phyloP scores from a whole-genome alignment of 768 basidiomycete genomes.

The Solioccasus polychromus region DNA sequence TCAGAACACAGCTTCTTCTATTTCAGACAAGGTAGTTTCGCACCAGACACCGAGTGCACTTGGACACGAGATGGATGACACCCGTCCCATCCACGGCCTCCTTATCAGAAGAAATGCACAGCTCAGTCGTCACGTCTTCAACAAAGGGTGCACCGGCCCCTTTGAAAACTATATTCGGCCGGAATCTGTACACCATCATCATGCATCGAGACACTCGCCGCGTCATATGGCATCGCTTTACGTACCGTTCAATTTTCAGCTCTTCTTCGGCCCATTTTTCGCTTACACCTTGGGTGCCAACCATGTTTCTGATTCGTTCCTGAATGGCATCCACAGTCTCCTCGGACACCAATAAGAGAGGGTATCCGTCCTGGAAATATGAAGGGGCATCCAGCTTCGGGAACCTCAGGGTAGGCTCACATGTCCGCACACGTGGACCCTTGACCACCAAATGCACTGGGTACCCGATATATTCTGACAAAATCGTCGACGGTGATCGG shows the following conservation, averaged over 20 bases:
- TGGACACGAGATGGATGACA: conserved; percentile 57
- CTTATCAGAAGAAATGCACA: conserved; percentile 44
- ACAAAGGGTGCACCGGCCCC: conserved; percentile 66
- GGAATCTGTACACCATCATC: conserved; percentile 48
- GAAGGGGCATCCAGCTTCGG: conserved; percentile 56
- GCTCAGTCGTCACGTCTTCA: conserved; percentile 68
- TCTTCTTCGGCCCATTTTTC: conserved; percentile 52
- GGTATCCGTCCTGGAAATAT: conserved; percentile 70
- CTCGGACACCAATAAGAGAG: conserved; percentile 63
- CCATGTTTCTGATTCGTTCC: conserved; percentile 42
- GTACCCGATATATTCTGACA: conserved; percentile 61
- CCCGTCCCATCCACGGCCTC: conserved; percentile 18
- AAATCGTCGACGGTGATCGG: conserved; percentile 48
- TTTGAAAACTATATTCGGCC: conserved; percentile 70
- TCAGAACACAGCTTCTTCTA: conserved; percentile 4
- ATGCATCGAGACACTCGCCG: conserved; percentile 2
- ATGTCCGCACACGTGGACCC: conserved; percentile 52
- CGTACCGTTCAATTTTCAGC: conserved; percentile 59
- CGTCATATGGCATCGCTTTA: background rate
- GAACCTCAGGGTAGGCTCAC: conserved; percentile 50
- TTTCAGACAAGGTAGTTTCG: conserved; percentile 24
- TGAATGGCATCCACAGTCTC: conserved; percentile 59
- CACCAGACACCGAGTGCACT: conserved; percentile 72
- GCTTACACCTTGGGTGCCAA: conserved; percentile 46
- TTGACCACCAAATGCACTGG: conserved; percentile 66